These are phyloP conservation scores for Calonectria hongkongensis DNA, from an alignment of 2,329 filamentous ascomycete species.

Conservation along the genomic window DNA sequence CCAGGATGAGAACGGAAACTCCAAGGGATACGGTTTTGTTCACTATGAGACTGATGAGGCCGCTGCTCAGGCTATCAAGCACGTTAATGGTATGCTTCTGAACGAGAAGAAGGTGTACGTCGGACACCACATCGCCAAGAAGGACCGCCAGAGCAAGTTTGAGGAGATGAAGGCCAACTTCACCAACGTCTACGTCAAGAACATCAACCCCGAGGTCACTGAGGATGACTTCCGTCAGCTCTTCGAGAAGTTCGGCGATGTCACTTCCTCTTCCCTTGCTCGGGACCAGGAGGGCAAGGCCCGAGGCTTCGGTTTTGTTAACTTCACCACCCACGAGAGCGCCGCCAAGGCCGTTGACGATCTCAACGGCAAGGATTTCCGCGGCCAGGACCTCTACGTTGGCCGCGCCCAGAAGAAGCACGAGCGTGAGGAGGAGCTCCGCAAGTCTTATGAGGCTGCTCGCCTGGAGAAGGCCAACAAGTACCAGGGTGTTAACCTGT, in stretches of 20 bases:
- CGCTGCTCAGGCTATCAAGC: constrained; percentile 97
- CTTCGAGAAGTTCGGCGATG: constrained; percentile 93
- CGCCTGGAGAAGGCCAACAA: constrained; percentile 99
- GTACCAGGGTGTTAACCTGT: constrained; percentile 99
- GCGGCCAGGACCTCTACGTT: constrained; percentile 96
- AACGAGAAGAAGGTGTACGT: constrained; percentile 99
- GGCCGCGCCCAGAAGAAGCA: constrained; percentile 99
- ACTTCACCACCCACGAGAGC: constrained; percentile 93
- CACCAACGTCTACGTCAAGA: constrained; percentile 99
- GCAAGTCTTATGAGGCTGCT: constrained; percentile 98
- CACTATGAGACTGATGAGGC: constrained; percentile 99
- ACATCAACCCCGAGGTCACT: constrained; percentile 87
- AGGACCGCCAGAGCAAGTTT: constrained; percentile 99
- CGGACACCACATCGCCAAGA: constrained; percentile 99
- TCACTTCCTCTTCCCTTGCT: constrained; percentile 95
- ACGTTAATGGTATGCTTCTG: constrained; percentile 99
- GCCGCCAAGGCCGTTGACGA: constrained; percentile 91
- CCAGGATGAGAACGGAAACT: constrained; percentile 96
- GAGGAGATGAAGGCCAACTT: constrained; percentile 99
- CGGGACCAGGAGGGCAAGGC: constrained; percentile 93
- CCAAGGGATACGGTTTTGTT: constrained; percentile 99
- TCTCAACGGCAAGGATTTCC: constrained; percentile 93
- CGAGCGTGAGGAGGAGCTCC: constrained; percentile 99
- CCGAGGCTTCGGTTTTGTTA: constrained; percentile 96
- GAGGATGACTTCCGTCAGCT: constrained; percentile 96